These are phyloP conservation scores for Ophiobolus disseminans DNA, from an alignment of 2,329 filamentous ascomycete genomes.

Conservation along the genomic window DNA sequence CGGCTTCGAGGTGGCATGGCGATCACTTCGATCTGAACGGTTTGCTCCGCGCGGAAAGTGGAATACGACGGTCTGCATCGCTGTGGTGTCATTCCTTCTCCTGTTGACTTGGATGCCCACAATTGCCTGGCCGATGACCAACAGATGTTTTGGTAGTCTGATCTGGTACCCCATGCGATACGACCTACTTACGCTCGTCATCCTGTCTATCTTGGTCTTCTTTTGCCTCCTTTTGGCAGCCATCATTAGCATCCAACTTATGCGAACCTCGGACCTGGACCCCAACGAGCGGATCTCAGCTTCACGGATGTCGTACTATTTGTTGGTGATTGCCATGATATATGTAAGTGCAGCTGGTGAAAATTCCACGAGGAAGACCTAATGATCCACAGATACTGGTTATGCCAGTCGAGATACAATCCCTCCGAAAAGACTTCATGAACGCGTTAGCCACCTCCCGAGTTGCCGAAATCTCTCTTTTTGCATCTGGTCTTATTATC, in stretches of 20 bases:
- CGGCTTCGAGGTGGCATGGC: constrained; percentile 65
- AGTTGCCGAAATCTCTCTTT: constrained; percentile 70
- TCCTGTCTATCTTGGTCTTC: constrained; percentile 61
- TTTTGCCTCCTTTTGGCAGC: constrained; percentile 60
- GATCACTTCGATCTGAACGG: constrained; percentile 62
- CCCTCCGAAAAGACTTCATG: constrained; percentile 53
- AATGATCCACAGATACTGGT: constrained; percentile 57
- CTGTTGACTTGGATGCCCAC: constrained; percentile 67
- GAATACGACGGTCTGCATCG: constrained; percentile 65
- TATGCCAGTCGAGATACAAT: constrained; percentile 68
- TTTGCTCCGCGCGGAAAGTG: constrained; percentile 68
- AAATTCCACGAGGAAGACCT: constrained; percentile 1
- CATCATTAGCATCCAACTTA: constrained; percentile 65
- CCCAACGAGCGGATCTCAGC: constrained; percentile 67
- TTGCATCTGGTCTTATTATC: constrained; percentile 70
- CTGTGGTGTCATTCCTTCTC: constrained; percentile 58
- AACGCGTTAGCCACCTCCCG: constrained; percentile 63
- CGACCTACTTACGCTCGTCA: constrained; percentile 62
- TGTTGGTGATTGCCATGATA: constrained; percentile 63
- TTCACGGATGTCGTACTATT: constrained; percentile 74
- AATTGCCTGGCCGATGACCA: constrained; percentile 61
- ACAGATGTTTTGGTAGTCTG: constrained; percentile 71
- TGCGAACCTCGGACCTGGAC: constrained; percentile 62
- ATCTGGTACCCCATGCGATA: constrained; percentile 72
- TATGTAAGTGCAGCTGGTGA: constrained; percentile 55